Evolutionary conservation across 306 rosid species (phyloP), one percentile per base, ranked within the genome.

Genomic region (Dalbergia cultrata): DNA sequence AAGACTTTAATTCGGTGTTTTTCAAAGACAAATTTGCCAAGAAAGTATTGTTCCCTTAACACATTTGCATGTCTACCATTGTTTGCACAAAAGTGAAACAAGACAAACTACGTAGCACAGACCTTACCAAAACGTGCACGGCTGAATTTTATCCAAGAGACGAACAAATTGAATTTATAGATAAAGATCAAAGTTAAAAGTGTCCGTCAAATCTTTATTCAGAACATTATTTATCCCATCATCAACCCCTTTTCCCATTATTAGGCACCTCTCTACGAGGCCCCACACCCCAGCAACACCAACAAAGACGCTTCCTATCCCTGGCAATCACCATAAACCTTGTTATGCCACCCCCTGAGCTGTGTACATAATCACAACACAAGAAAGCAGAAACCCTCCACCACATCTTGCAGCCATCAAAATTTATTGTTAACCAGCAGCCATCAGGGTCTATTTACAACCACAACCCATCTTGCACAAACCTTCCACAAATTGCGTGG

Each of bases 151-250:
- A 50, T 65, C 70, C 6, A 52, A 7, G 41, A 57, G 19, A 47
- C 39, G 60, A 41, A 52, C 57, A 37, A 65, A 37, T 37, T 75
- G 72, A 80, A 72, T 63, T 62, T 22, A 18, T n/a, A 19, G 47
- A 52, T 37, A 37, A 50, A 45, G n/a, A 57, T 33, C 10, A 60
- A 60, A 26, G 75, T 66, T 79, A 7, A 0, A 5, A 79, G 67
- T 64, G 59, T 75, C 70, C 72, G 19, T 67, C 22, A 61, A 78
- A 79, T 58, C 70, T 37, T 47, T 78, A 89, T 87, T 83, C 85
- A 85, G 83, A 78, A 52, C 65, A 67, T 67, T 72, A 44, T 34
- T 13, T n/a, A 13, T 13, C 13, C 77, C 57, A 26, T 26, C 21
- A 31, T 8, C 35, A 9, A 39, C 21, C 58, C 26, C n/a, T 7